These are phyloP conservation scores for Calonectria multiphialidica DNA, from an alignment of 2,329 filamentous ascomycete species.

Conservation along the genomic window DNA sequence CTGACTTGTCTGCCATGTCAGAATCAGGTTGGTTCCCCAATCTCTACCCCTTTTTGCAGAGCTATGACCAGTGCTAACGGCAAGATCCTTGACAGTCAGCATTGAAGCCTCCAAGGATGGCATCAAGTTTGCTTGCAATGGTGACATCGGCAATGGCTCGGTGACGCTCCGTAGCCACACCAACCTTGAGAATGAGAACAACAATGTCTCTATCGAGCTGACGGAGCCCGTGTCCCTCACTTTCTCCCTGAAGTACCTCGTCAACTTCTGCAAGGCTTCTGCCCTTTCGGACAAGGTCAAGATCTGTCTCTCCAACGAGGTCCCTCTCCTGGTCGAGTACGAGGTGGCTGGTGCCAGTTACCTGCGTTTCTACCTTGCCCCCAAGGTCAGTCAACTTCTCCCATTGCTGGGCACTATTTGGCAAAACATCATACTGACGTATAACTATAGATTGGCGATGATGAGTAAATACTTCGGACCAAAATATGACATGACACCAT, in stretches of 20 bases:
- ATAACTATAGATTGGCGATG: conserved; percentile 52
- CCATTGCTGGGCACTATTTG: not conserved
- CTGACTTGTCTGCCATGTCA: conserved; percentile 90
- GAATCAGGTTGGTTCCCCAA: conserved; percentile 82
- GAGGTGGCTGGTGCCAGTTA: conserved; percentile 84
- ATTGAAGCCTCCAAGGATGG: conserved; percentile 98
- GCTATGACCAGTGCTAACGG: conserved; percentile 25
- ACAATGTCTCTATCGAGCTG: conserved; percentile 90
- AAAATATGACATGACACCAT: conserved; percentile 28
- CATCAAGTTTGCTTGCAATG: conserved; percentile 92
- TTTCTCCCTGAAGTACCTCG: conserved; percentile 98
- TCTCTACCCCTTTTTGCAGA: not conserved
- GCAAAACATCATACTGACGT: conserved; percentile 8
- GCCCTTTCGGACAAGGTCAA: conserved; percentile 85
- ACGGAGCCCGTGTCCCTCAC: conserved; percentile 93
- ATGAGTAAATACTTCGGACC: conserved; percentile 46
- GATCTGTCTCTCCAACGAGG: conserved; percentile 95
- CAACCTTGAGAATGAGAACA: conserved; percentile 87
- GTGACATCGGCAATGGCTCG: conserved; percentile 95
- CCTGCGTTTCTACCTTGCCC: conserved; percentile 96
- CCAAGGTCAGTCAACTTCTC: conserved; percentile 78
- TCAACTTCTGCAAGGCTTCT: conserved; percentile 99
- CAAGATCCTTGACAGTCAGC: conserved; percentile 69
- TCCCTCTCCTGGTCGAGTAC: conserved; percentile 96
- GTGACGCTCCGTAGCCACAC: conserved; percentile 91